Evolutionary conservation across 257 asterid genomes (phyloP), one percentile per base, ranked within the genome.

Genomic region (Parsonsia alboflavescens): DNA sequence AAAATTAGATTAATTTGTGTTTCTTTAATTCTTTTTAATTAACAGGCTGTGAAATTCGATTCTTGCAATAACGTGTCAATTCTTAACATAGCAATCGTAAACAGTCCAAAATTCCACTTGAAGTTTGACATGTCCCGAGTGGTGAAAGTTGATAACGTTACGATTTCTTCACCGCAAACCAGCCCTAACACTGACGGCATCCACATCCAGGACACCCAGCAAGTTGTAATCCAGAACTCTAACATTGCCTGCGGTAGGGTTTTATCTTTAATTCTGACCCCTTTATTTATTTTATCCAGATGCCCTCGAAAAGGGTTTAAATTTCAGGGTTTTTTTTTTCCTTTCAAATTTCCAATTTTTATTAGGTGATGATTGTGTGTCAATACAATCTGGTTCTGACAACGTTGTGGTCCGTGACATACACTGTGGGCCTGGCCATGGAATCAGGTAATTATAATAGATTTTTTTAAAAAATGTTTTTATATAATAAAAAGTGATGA

Each of bases 111-210:
- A 49, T 92, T 96, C 64, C 97, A 92, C 80, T 81, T 92, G 3
- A 90, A 92, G 71, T 92, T 92, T 72, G 93, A 92, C 83, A 75
- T 84, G 78, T 88, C 89, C 6, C 73, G 72, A 72, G 87, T 88
- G 7, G 88, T 89, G 15, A 78, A 78, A 68, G 86, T 92, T 48
- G 57, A 84, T 11, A 89, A 89, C 9, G 80, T 92, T 26, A 86
- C 96, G 33, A 90, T 90, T 48, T 88, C 87, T 67, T 85, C 98
- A n/a, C 97, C 98, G 0, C 91, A 81, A 75, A 70, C 6, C 73
- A 92, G 97, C 82, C 90, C 90, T 33, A 92, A 90, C 77, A 92
- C 98, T 0, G 97, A 92, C 53, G 98, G 97, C 42, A 90, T 92
- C 81, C 98, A 92, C 76, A 86, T 92, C 57, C 96, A 92, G 45